Evolutionary conservation across 1,284 basidiomycete genomes (phyloP), one percentile per base, ranked within the genome.

Genomic region (Rhodotorula sp.): DNA sequence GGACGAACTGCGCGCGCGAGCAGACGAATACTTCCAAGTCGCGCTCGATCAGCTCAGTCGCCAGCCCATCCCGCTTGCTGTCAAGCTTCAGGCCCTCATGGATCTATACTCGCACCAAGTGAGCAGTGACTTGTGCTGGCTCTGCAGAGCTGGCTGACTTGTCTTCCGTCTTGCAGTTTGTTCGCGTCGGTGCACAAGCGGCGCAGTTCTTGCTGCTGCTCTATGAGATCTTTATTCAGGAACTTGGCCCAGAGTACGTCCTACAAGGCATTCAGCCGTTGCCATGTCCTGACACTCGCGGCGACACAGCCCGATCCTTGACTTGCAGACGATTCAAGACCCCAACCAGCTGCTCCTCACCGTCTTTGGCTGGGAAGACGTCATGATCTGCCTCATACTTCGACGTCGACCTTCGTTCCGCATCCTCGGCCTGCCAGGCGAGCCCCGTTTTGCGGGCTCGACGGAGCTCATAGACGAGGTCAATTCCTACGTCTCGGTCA

Each of bases 271-370:
- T 27, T 7, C 54, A 14, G 17, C 54, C 14, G 9, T 8, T 16
- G 13, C 21, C 41, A 34, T 19, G 12, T 23, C 7, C 21, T 16
- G 14, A 10, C 42, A 7, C 42, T 10, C 1, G 1, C 19, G 16
- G 9, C 42, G 5, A 0, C 27, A 41, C 27, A 50, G 19, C 12
- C 53, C 45, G 19, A 7, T 21, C 21, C 21, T 25, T 52, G 52
- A n/a, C 66, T 67, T 3, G 17, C 14, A 17, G 58, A 65, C 50
- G 59, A 68, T 60, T 49, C 66, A 23, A 41, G 45, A 41, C 55
- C 58, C 23, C 52, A 25, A 53, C 25, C 52, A 57, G 66, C 14
- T n/a, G 25, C 14, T 55, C 54, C 19, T 21, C 34, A 17, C 54
- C 17, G 21, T 55, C 34, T 41, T 13, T 4, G 54, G 34, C 13